Base-by-base conservation (phyloP, 1,139 yeast species). In the Saccharomycopsis crataegensis region DNA sequence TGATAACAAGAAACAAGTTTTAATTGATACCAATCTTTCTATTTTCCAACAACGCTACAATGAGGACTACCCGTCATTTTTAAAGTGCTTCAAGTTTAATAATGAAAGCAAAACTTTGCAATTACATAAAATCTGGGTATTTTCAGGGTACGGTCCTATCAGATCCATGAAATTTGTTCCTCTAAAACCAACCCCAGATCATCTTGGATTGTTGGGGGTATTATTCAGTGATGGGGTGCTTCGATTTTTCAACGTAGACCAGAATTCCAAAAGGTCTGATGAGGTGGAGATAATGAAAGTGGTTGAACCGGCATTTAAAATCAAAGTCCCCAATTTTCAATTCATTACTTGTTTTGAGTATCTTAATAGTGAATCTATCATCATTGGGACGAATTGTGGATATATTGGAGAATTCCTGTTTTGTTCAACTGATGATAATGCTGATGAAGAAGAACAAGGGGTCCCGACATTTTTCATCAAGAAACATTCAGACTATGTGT, bases 361-460 rank as follows among this genome's bases (percentile, higher is more conserved):
- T 71, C 59, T 81, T 9, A 76, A 80, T 5, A 62, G 72, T 4
- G 70, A 74, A 2, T 70, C 68, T 8, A 62, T 89, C 1, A 63
- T 84, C 1, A 80, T 82, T 37, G 96, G 96, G 0, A 75, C 83
- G 7, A 68, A 74, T 0, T 78, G 80, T 55, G 97, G 97, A 0
- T 72, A 72, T 41, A 67, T 89, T 7, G 83, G 83, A 0, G 94
- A 86, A 62, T 83, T 78, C 61, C 72, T 77, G 34, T 63, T 85
- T 1, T 53, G 62, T 1, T 65, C 28, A 22, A 22, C 4, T 22
- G 28, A 22, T 4, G 28, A 22, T 22, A 4, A 22, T 4, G 28
- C 2, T 22, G 28, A 22, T 22, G 28, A 22, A 22, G 67, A 3
- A 6, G 17, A 45, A 6, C 41, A n/a, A 34, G 22, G 36, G 28